Percentiles rank a stretch among this genome's conserved stretches.
Evolutionary conservation across 192 early-diverging fungal species (phyloP).

Genomic region (Umbelopsis isabellina): DNA sequence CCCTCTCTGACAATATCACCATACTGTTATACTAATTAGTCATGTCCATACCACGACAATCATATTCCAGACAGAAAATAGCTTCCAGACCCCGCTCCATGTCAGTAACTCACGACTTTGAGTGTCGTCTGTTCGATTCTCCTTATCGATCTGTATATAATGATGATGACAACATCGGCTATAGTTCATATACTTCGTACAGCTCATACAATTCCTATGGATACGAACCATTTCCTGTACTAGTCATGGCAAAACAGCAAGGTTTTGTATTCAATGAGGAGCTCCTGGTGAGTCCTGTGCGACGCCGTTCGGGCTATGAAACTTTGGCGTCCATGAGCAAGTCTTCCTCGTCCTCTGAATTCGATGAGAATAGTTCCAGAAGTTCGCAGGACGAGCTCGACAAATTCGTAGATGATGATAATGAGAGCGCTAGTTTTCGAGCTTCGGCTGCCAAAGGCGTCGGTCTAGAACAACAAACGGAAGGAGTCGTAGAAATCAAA

Average conservation of each 20-base stretch:
- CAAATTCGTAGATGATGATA: neutral
- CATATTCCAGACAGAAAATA: constrained; percentile 13
- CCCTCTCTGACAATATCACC: neutral
- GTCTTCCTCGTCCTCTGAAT: constrained; percentile 13
- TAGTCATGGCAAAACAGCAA: constrained; percentile 37
- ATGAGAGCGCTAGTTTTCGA: neutral
- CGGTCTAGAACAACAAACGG: neutral
- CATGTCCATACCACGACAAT: constrained; percentile 1
- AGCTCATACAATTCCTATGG: neutral
- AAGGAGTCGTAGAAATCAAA: constrained; percentile 27
- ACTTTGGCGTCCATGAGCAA: constrained; percentile 11
- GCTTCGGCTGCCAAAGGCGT: neutral
- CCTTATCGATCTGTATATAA: constrained; percentile 11
- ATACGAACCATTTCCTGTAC: constrained; percentile 28
- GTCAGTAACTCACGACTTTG: constrained; percentile 14
- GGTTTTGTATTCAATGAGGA: constrained; percentile 44
- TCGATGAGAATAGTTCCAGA: neutral
- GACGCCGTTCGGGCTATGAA: constrained; percentile 30
- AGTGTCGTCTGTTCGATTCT: constrained; percentile 9
- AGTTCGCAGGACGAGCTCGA: constrained; percentile 21
- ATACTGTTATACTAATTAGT: neutral
- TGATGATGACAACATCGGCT: constrained; percentile 2
- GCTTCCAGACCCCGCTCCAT: neutral
- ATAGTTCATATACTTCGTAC: neutral
- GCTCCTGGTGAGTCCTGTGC: constrained; percentile 26